Percentiles rank a stretch among this genome's conserved stretches.
phyloP scores from a whole-genome alignment of 257 asterid genomes.

The Forsythia viridissima region DNA sequence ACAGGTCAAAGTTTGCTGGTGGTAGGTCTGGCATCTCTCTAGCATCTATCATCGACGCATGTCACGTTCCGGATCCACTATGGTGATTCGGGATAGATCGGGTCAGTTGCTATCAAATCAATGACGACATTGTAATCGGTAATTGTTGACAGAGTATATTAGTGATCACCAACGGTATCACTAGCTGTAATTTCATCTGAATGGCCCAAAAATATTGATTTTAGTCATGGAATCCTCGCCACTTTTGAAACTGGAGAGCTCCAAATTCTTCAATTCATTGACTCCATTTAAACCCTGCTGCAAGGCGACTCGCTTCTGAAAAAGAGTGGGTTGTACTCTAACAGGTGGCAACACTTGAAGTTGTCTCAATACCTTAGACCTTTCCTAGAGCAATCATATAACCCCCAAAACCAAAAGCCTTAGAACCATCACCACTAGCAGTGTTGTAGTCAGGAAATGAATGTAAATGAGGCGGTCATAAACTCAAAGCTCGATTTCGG shows the following conservation, averaged over 20 bases:
- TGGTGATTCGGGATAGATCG: too few species aligned
- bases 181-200: too few species aligned
- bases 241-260: slow-evolving; percentile 37
- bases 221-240: slow-evolving; percentile 37
- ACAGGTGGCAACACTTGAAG: slow-evolving; percentile 10
- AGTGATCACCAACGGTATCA: too few species aligned
- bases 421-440: slow-evolving; percentile 15
- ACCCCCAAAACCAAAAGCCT: slow-evolving; percentile 1
- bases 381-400: slow-evolving; percentile 19
- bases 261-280: slow-evolving; percentile 23
- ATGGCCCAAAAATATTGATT: too few species aligned
- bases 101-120: too few species aligned
- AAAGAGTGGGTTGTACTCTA: slow-evolving; percentile 39
- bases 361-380: slow-evolving; percentile 44
- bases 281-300: slow-evolving; percentile 31
- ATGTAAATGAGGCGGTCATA: neutral
- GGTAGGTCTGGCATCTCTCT: too few species aligned
- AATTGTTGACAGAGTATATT: too few species aligned
- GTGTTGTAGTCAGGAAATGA: slow-evolving; percentile 26
- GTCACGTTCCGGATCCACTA: too few species aligned
- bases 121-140: too few species aligned
- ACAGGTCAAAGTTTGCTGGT: too few species aligned
- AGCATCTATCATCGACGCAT: too few species aligned
- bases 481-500: slow-evolving; percentile 2
- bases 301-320: slow-evolving; percentile 54